Evolutionary conservation across 2,329 filamentous ascomycete species (phyloP), one percentile per base, ranked within the genome.

Genomic region (Pestalotiopsis fici): DNA sequence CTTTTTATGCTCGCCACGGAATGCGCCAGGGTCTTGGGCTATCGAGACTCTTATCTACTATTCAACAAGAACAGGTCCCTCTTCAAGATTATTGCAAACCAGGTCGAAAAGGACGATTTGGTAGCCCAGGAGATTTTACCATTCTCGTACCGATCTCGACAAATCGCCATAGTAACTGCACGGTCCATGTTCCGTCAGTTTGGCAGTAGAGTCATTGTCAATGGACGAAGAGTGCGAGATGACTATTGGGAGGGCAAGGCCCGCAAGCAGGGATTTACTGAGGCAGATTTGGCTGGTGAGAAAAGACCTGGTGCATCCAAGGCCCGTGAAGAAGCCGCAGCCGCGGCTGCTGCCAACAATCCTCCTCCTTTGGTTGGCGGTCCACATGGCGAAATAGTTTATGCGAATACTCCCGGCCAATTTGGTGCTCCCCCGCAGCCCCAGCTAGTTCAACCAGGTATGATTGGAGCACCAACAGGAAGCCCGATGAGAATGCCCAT

Each of bases 221-320:
- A 95, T 75, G 96, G 96, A 39, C 88, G 95, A 70, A 87, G 96
- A 67, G 96, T 99, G 55, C 91, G 96, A 62, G 96, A 99, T 80
- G 96, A 99, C 78, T 99, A 99, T 81, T 99, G 96, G 96, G 96
- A 98, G 80, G 93, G 91, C 76, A 98, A 98, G 81, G 96, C 96
- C 7, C 88, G 93, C 60, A 99, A 98, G 81, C 96, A 99, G 80
- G 96, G 96, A 12, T 99, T 99, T 77, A 99, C 96, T 1, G 96
- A 99, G 78, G 94, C 97, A 70, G 96, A 99, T 79, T 86, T 95
- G 63, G 96, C 96, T 3, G 96, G 96, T 54, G 96, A 99, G 82
- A 98, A 99, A 84, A 88, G 96, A 71, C 96, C 96, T 5, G 96
- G 96, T 65, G 95, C 93, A 50, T 90, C 94, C 67, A 97, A 97